Conservation (phyloP, 805 yeast species). For the Hanseniaspora thailandica region DNA sequence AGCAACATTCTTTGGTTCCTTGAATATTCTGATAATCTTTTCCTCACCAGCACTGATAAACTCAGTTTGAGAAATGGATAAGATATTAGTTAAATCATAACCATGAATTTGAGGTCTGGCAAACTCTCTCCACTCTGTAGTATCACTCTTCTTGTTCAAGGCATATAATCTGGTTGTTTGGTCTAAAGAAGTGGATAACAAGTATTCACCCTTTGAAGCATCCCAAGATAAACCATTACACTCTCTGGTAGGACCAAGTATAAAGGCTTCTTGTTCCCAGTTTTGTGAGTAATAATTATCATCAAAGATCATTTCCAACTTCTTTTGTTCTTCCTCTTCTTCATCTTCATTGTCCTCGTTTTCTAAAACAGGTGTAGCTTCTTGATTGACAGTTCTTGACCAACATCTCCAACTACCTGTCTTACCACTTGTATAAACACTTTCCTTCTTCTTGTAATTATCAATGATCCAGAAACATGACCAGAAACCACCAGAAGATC, state of each 20-base stretch:
- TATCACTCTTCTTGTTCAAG: conserved; percentile 24
- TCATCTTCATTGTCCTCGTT: neutral
- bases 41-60: conserved; percentile 96
- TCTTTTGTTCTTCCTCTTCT: conserved; percentile 22
- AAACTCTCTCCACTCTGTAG: conserved; percentile 70
- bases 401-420: conserved; percentile 90
- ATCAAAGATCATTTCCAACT: conserved; percentile 9
- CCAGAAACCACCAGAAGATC: conserved; percentile 74
- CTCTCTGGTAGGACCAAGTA: conserved; percentile 65
- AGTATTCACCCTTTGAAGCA: conserved; percentile 43
- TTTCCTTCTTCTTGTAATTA: conserved; percentile 26
- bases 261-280: conserved; percentile 32
- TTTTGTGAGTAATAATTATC: conserved; percentile 9
- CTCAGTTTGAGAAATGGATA: conserved; percentile 44
- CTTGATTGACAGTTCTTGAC: conserved; percentile 32
- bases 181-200: conserved; percentile 72
- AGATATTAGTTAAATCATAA: conserved; percentile 80
- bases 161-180: conserved; percentile 85
- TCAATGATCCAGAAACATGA: conserved; percentile 55
- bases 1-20: conserved; percentile 72
- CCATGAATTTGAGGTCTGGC: conserved; percentile 98
- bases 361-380: conserved; percentile 22
- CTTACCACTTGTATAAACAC: conserved; percentile 70
- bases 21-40: conserved; percentile 78
- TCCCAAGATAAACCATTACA: conserved; percentile 77